Evolutionary conservation across 768 basidiomycete genomes (phyloP), one percentile per base, ranked within the genome.

Genomic region (Cystofilobasidium ferigula): DNA sequence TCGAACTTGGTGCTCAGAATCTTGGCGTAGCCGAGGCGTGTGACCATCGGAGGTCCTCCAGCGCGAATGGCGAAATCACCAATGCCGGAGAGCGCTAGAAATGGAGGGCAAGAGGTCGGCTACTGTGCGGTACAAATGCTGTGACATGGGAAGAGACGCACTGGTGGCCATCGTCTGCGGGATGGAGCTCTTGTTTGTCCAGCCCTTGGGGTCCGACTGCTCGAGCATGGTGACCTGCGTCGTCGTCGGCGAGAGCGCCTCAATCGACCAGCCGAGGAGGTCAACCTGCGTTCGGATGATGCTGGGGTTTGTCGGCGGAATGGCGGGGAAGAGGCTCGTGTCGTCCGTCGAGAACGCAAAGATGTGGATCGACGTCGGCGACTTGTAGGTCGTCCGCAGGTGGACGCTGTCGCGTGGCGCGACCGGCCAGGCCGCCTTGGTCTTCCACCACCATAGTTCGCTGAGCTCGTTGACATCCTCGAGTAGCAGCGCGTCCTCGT

Each of bases 221-320:
- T 98, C 94, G 6, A 99, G 82, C 0, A 99, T 79, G 0, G 92
- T 95, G 68, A 99, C 84, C 14, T 88, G 83, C 0, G 93, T 95
- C 1, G 95, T 98, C 2, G 85, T 97, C 0, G 94, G 95, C 0
- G 93, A 97, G 12, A 99, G 79, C 0, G 88, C 83, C 76, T 98
- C 94, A 71, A 99, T 91, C 0, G 94, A 89, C 89, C 93, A 98
- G 56, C 94, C 95, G 77, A 91, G 92, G n/a, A 99, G 79, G 74
- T 95, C 92, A n/a, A 94, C 86, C 75, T 98, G 93, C 0, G 89
- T 89, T 9, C 93, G 86, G 69, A 95, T 94, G 58, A 87, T 82
- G 70, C 82, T 86, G 0, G 87, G 84, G 57, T 88, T 89, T 79
- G 79, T 54, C 82, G 89, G 69, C 83, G 77, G 77, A 51, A 77